phyloP scores from a whole-genome alignment of 1,284 basidiomycete species.

The Cerioporus squamosus region DNA sequence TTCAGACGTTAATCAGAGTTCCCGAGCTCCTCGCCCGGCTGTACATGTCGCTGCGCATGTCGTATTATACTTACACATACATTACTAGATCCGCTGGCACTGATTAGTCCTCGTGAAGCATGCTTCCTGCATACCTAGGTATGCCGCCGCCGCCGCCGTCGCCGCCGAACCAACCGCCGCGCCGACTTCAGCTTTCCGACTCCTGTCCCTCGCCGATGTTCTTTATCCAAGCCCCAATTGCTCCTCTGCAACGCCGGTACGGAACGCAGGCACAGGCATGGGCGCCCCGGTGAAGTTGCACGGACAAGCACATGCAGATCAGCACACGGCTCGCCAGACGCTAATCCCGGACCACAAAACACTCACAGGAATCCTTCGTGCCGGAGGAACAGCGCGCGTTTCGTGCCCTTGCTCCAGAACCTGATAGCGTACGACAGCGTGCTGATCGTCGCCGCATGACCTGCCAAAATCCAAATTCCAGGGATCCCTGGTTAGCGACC shows the following conservation, averaged over 20 bases:
- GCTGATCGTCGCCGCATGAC: constrained; percentile 96
- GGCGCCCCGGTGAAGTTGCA: background rate
- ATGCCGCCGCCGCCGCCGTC: background rate
- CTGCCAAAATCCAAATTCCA: constrained; percentile 49
- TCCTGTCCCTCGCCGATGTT: constrained; percentile 60
- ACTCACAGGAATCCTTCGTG: constrained; percentile 97
- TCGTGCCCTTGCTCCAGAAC: constrained; percentile 99
- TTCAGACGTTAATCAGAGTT: background rate
- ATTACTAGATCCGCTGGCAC: constrained; percentile 17
- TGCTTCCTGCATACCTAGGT: background rate
- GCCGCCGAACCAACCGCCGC: too few relatives aligned
- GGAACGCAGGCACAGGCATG: background rate
- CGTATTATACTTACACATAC: constrained; percentile 25
- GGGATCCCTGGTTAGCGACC: background rate
- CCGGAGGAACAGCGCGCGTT: constrained; percentile 94
- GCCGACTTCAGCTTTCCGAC: constrained; percentile 3
- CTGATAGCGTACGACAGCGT: constrained; percentile 99
- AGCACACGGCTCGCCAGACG: background rate
- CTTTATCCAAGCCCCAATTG: constrained; percentile 96
- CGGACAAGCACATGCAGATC: constrained; percentile 7
- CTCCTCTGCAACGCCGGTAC: constrained; percentile 57
- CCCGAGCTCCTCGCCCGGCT: background rate
- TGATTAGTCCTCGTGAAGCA: constrained; percentile 5
- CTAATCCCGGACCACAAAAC: background rate
- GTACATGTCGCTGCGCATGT: background rate